A percentile compares a stretch with the other conserved stretches of the same genome.
phyloP scores from a whole-genome alignment of 176 grass and related monocot species.

The Alopecurus myosuroides region DNA sequence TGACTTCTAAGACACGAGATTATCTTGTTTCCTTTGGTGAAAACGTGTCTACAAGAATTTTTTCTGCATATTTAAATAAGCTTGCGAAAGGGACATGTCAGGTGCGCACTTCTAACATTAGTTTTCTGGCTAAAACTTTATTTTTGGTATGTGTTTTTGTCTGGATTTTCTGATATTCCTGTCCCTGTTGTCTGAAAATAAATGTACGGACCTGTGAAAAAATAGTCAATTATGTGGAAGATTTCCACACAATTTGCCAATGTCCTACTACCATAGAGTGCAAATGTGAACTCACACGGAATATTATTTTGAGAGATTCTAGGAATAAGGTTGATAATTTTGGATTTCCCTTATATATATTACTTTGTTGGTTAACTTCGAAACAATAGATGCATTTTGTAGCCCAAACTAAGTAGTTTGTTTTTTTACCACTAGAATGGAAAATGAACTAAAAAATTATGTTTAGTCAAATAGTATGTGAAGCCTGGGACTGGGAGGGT shows the following conservation, averaged over 20 bases:
- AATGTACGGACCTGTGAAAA: background rate
- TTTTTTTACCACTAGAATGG: background rate
- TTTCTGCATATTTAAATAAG: conserved; percentile 78
- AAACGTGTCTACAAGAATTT: conserved; percentile 87
- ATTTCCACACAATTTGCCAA: background rate
- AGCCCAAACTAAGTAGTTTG: background rate
- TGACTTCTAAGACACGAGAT: conserved; percentile 64
- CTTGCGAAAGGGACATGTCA: conserved; percentile 63
- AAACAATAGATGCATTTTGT: background rate
- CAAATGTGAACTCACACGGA: background rate
- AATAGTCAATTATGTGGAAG: background rate
- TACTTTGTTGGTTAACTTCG: background rate
- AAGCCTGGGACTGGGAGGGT: background rate
- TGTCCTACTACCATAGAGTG: background rate
- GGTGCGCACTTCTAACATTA: conserved; percentile 24
- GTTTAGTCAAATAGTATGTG: background rate
- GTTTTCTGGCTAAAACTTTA: background rate
- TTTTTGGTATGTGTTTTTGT: background rate
- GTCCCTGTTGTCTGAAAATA: background rate
- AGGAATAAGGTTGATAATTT: background rate
- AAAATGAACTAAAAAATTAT: background rate
- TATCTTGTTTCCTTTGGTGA: conserved; percentile 84
- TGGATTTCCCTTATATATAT: background rate
- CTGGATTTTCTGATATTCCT: background rate
- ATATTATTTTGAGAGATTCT: background rate